These are phyloP conservation scores for Isabelozyma heimii DNA, from an alignment of 805 yeast species.

Conservation along the genomic window DNA sequence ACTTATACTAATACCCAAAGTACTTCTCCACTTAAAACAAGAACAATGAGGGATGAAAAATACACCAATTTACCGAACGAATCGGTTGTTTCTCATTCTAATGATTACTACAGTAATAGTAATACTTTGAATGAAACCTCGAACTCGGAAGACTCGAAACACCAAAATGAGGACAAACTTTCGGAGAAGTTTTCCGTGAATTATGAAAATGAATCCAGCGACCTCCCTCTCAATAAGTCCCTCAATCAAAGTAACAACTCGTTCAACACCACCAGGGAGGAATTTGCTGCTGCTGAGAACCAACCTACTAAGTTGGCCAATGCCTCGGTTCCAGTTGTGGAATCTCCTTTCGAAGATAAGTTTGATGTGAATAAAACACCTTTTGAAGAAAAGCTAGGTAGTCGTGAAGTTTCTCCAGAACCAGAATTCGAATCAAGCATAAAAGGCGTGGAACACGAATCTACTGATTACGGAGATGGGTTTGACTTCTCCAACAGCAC, in stretches of 20 bases:
- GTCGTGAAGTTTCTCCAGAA: background rate
- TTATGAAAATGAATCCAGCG: constrained; percentile 29
- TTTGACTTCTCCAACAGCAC: constrained; percentile 20
- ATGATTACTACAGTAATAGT: constrained; percentile 8
- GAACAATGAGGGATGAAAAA: constrained; percentile 4
- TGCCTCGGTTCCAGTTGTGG: constrained; percentile 2
- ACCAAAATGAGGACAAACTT: background rate
- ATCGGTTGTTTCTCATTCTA: constrained; percentile 14
- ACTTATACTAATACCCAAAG: background rate
- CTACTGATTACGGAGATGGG: constrained; percentile 20
- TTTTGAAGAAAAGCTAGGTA: background rate
- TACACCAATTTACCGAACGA: constrained; percentile 27
- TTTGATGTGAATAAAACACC: background rate
- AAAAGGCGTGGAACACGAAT: constrained; percentile 4
- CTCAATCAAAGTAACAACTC: background rate
- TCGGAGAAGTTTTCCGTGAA: constrained; percentile 17
- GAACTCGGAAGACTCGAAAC: background rate
- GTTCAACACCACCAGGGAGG: background rate
- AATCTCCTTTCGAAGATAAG: constrained; percentile 26
- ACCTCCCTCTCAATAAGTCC: background rate
- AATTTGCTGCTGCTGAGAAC: background rate
- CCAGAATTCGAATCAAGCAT: background rate
- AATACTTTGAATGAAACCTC: constrained; percentile 2
- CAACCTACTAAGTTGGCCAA: background rate
- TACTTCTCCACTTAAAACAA: background rate